Conservation (phyloP, 1,284 basidiomycete species). For the Xerocomus minutiporus region DNA sequence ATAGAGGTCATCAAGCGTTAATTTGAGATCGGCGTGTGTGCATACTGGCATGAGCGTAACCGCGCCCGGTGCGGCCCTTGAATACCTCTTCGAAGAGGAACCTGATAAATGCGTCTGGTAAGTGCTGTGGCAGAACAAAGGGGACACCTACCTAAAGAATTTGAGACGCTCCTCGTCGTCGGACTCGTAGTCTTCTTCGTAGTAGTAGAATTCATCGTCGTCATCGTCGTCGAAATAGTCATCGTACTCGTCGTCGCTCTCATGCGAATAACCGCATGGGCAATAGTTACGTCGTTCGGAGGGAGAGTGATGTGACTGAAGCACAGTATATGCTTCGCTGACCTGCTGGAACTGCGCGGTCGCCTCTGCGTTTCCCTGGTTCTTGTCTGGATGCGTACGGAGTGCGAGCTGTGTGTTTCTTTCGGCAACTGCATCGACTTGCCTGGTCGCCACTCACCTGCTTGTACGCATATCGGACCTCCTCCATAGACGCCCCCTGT, state of each 20-base stretch:
- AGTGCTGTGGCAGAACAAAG: conserved; percentile 1
- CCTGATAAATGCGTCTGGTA: conserved; percentile 27
- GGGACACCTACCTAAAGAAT: conserved; percentile 41
- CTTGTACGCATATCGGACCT: conserved; percentile 63
- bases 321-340: conserved; percentile 60
- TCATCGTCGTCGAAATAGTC: conserved; percentile 34
- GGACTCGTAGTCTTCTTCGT: conserved; percentile 33
- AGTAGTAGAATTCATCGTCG: conserved; percentile 34
- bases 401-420: conserved; percentile 49
- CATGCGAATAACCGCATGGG: conserved; percentile 11
- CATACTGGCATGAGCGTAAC: conserved; percentile 24
- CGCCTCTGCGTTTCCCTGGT: conserved; percentile 56
- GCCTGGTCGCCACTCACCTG: conserved; percentile 39
- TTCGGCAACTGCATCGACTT: conserved; percentile 2
- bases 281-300: conserved; percentile 24
- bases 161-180: conserved; percentile 33
- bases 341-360: conserved; percentile 65
- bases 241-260: conserved; percentile 26
- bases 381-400: conserved; percentile 71
- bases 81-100: conserved; percentile 46
- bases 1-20: conserved; percentile 7
- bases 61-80: conserved; percentile 34
- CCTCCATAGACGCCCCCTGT: conserved; percentile 57
- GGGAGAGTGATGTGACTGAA: conserved; percentile 49
- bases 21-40: conserved; percentile 7